Evolutionary conservation across 768 basidiomycete species (phyloP), one percentile per base, ranked within the genome.

Genomic region (Boletus tylopilopsis): DNA sequence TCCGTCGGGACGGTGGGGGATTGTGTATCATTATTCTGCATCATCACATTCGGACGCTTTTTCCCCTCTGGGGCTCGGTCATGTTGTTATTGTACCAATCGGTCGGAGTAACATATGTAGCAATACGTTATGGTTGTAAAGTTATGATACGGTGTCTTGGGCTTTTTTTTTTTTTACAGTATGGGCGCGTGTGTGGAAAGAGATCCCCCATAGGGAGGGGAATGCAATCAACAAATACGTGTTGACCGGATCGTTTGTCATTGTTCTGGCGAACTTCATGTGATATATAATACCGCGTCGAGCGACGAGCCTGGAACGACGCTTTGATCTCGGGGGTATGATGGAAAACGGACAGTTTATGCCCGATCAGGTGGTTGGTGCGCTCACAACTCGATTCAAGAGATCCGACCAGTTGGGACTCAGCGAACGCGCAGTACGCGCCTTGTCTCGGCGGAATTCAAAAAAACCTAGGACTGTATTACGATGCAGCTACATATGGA

Each of bases 61-160:
- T 19, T 21, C 34, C 35, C 29, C 11, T 5, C 29, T 11, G 29
- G 13, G 47, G 18, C 46, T 48, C 27, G n/a, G 39, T 48, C 60
- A 57, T 50, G 54, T 55, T 58, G 25, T 61, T 64, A 57, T 56
- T 58, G 46, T 65, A 61, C 51, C 56, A 36, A 49, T 52, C 34
- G 44, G 52, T 50, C 49, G 49, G 52, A 54, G 51, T 59, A n/a
- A n/a, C n/a, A n/a, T n/a, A 62, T 68, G 68, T 68, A 68, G 66
- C 68, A 46, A 58, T 68, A 68, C 66, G 53, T 68, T 68, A 68
- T 67, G 63, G 43, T 45, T 69, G 68, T 68, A 69, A 68, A 64
- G 39, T n/a, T 67, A 69, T 56, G 65, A 21, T 54, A 52, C 41
- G 37, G 47, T 42, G 40, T 66, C 45, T 57, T 50, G 56, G 49